Evolutionary conservation across 2,329 filamentous ascomycete species (phyloP).

Genomic region (Emydomyces testavorans): DNA sequence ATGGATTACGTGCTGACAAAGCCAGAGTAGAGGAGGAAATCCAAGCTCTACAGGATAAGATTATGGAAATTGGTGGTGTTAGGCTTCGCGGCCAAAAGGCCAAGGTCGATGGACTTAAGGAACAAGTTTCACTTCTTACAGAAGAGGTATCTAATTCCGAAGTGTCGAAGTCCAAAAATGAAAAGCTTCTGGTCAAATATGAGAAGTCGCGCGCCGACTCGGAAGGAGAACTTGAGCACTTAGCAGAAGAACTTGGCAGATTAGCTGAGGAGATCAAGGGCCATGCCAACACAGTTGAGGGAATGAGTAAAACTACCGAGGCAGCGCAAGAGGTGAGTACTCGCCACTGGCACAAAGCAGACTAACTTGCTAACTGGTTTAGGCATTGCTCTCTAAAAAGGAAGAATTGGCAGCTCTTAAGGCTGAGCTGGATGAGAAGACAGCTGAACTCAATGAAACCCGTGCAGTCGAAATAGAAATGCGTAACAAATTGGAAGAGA

Average conservation of each 20-base stretch:
- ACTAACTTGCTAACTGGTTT: conserved; percentile 3
- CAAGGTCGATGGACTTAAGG: conserved; percentile 79
- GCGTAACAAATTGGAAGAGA: conserved; percentile 95
- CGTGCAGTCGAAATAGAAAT: conserved; percentile 91
- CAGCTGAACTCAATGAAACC: conserved; percentile 73
- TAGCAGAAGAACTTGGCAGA: conserved; percentile 61
- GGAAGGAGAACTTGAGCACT: conserved; percentile 62
- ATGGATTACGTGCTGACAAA: conserved; percentile 72
- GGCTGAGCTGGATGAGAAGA: conserved; percentile 74
- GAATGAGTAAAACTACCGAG: conserved; percentile 60
- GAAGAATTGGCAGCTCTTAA: conserved; percentile 70
- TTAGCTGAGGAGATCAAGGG: conserved; percentile 67
- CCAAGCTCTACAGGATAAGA: conserved; percentile 83
- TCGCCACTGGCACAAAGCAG: not conserved
- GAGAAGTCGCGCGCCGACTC: conserved; percentile 72
- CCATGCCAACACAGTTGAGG: conserved; percentile 64
- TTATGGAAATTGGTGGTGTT: conserved; percentile 95
- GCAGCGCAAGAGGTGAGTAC: conserved; percentile 57
- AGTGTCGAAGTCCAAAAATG: conserved; percentile 78
- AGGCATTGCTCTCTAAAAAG: conserved; percentile 65
- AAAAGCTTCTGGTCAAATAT: conserved; percentile 81
- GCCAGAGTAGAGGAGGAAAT: conserved; percentile 86
- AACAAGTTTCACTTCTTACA: conserved; percentile 66
- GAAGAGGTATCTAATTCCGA: conserved; percentile 80
- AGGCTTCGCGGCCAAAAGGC: conserved; percentile 80